Conservation (phyloP, 108 stramenopile genomes). For the Bacterosira constricta region DNA sequence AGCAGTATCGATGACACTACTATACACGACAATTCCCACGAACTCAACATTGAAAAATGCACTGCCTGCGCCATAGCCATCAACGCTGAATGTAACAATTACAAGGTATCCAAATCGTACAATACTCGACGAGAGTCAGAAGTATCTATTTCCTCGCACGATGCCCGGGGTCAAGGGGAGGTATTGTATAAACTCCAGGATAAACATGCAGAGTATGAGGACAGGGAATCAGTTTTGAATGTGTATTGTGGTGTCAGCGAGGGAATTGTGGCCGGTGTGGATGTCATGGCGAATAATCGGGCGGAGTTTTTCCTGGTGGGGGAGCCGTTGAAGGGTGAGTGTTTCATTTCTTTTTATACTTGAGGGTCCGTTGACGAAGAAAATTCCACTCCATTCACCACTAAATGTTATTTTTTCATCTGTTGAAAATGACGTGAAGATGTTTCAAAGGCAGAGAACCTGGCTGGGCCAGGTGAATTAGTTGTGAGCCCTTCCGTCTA, state of each 20-base stretch:
- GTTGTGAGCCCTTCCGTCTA: slow-evolving; percentile 30
- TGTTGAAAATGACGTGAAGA: slow-evolving; percentile 1
- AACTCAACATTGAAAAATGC: slow-evolving; percentile 21
- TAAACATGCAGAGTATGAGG: slow-evolving; percentile 25
- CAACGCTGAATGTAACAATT: slow-evolving; percentile 24
- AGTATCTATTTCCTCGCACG: not conserved
- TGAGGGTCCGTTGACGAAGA: not conserved
- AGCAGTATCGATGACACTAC: not conserved
- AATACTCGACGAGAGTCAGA: not conserved
- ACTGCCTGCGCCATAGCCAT: slow-evolving; percentile 30
- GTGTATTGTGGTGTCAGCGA: slow-evolving; percentile 35
- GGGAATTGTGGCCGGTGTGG: slow-evolving; percentile 29
- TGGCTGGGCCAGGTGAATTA: slow-evolving; percentile 27
- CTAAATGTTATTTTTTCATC: too few relatives aligned
- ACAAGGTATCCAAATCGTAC: slow-evolving; percentile 24
- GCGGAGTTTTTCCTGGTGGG: slow-evolving; percentile 36
- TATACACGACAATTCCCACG: not conserved
- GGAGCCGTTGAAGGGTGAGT: slow-evolving; percentile 26
- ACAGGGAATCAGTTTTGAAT: slow-evolving; percentile 17
- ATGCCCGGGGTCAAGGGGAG: not conserved
- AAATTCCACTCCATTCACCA: too few relatives aligned
- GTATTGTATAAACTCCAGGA: slow-evolving; percentile 13
- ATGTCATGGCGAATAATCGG: slow-evolving; percentile 27
- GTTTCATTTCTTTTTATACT: not conserved
- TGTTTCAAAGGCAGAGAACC: slow-evolving; percentile 16